These are phyloP conservation scores for Mollisiaceae sp. DNA, from an alignment of 2,329 filamentous ascomycete genomes.

Conservation along the genomic window DNA sequence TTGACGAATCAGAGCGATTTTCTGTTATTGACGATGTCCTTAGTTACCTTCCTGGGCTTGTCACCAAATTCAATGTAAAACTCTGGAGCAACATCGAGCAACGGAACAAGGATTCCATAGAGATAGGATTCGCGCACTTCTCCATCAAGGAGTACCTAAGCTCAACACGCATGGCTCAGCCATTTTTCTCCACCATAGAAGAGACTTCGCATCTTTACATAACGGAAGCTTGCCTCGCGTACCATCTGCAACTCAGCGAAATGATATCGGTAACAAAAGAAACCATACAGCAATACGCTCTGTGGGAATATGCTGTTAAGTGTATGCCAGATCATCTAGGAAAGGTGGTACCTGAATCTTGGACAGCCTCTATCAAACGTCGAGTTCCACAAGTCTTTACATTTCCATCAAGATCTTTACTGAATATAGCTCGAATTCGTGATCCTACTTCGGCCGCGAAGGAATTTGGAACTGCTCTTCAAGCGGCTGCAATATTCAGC, in stretches of 20 bases:
- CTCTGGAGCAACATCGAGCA: no score
- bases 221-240: background rate
- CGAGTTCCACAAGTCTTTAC: background rate
- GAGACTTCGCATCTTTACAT: background rate
- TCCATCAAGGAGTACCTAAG: slow-evolving; percentile 42
- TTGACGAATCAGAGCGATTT: slow-evolving; percentile 34
- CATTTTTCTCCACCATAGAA: background rate
- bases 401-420: background rate
- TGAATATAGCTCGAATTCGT: background rate
- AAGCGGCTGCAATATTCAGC: slow-evolving; percentile 14
- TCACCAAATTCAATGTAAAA: background rate
- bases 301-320: slow-evolving; percentile 10
- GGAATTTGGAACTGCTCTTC: slow-evolving; percentile 20
- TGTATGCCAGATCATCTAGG: slow-evolving; percentile 9
- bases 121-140: slow-evolving; percentile 39
- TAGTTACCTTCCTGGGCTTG: slow-evolving; percentile 9
- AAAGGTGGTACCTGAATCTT: background rate
- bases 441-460: no score
- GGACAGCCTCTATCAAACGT: background rate
- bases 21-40: slow-evolving; percentile 39
- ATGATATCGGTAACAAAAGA: background rate
- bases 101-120: background rate
- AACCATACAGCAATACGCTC: background rate
- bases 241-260: slow-evolving; percentile 5
- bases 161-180: slow-evolving; percentile 22